Percentiles rank a stretch among this genome's conserved stretches.
Conservation (phyloP, 495 filamentous ascomycete genomes). For the Aspergillus carlsbadensis region DNA sequence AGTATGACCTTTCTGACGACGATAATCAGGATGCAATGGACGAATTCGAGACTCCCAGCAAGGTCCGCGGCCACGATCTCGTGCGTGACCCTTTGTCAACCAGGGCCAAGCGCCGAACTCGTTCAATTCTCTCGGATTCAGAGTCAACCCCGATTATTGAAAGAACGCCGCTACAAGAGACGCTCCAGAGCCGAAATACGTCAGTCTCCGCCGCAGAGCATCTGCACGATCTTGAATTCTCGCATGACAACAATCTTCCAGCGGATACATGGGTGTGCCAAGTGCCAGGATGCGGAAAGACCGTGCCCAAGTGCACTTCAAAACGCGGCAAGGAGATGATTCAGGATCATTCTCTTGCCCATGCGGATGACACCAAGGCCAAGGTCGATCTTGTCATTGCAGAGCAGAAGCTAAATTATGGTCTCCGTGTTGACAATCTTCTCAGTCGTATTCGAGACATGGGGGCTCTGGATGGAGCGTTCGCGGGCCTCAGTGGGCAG, state of each 20-base stretch:
- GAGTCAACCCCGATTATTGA: conserved; percentile 31
- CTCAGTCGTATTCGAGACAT: conserved; percentile 30
- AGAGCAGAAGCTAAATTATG: conserved; percentile 41
- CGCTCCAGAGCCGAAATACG: conserved; percentile 28
- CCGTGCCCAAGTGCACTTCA: conserved; percentile 58
- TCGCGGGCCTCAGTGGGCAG: conserved; percentile 7
- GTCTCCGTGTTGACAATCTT: conserved; percentile 41
- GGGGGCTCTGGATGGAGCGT: conserved; percentile 19
- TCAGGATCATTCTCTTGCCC: conserved; percentile 60
- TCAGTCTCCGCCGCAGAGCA: conserved; percentile 22
- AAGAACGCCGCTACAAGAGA: conserved; percentile 38
- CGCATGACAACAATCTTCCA: conserved; percentile 40
- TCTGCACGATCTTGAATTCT: conserved; percentile 38
- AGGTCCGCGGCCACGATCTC: conserved; percentile 39
- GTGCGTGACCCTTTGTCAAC: conserved; percentile 44
- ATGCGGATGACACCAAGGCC: conserved; percentile 62
- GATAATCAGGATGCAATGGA: conserved; percentile 40
- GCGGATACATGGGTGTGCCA: conserved; percentile 70
- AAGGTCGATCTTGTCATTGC: conserved; percentile 57
- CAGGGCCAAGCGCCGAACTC: conserved; percentile 30
- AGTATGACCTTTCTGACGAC: conserved; percentile 34
- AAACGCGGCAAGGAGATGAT: conserved; percentile 59
- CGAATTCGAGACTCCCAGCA: conserved; percentile 47
- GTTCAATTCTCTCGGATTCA: conserved; percentile 35
- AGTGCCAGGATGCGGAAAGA: conserved; percentile 63